Evolutionary conservation across 768 basidiomycete species (phyloP).

Genomic region (Hortiboletus campestris): DNA sequence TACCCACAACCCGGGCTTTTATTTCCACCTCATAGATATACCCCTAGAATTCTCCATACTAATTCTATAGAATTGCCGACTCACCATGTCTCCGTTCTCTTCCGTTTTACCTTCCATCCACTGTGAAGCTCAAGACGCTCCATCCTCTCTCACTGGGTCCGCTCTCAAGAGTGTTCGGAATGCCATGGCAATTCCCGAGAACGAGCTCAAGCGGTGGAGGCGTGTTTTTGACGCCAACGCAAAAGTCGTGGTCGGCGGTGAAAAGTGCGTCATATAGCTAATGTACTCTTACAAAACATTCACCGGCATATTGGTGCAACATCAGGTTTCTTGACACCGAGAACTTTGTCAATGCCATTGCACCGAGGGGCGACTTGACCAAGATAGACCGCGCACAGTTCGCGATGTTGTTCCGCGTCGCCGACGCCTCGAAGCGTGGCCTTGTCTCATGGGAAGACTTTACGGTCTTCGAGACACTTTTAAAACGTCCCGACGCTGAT

Average conservation of each 20-base stretch:
- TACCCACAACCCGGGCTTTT: conserved; percentile 13
- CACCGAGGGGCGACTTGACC: conserved; percentile 78
- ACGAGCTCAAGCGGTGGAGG: conserved; percentile 85
- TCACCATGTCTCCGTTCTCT: conserved; percentile 39
- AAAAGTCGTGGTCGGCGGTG: conserved; percentile 64
- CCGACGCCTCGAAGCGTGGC: conserved; percentile 73
- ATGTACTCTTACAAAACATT: conserved; percentile 19
- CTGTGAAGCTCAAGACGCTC: conserved; percentile 44
- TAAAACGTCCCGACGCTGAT: conserved; percentile 94
- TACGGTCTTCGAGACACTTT: conserved; percentile 87
- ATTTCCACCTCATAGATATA: conserved; percentile 31
- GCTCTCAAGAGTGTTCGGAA: conserved; percentile 66
- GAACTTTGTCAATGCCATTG: conserved; percentile 94
- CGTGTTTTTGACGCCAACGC: conserved; percentile 85
- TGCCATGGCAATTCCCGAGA: conserved; percentile 71
- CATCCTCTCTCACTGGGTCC: conserved; percentile 47
- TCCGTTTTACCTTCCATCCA: conserved; percentile 49
- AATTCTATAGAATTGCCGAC: conserved; percentile 25
- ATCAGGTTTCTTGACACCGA: conserved; percentile 81
- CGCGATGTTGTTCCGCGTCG: conserved; percentile 85
- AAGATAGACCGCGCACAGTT: conserved; percentile 89
- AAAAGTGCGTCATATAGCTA: conserved; percentile 60
- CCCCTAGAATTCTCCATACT: conserved; percentile 33
- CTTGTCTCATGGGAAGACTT: conserved; percentile 95
- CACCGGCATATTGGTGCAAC: conserved; percentile 6